A percentile compares a stretch with the other conserved stretches of the same genome.
phyloP scores from a whole-genome alignment of 768 basidiomycete genomes.

The Trametes gibbosa region DNA sequence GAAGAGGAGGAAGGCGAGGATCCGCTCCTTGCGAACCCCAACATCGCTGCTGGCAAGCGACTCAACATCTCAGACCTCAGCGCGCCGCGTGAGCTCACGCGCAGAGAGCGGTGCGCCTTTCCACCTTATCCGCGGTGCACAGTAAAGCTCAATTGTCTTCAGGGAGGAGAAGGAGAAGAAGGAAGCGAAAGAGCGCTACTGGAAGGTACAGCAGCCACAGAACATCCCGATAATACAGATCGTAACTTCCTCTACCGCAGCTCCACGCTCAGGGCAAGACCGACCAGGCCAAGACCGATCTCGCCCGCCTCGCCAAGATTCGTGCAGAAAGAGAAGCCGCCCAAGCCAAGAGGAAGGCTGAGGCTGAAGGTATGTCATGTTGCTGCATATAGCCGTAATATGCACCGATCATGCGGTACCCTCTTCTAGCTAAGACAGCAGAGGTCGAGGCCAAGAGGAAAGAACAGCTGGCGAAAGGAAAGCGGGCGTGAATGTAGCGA shows the following conservation, averaged over 20 bases:
- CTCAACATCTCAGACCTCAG: conserved; percentile 75
- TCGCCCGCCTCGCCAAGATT: conserved; percentile 83
- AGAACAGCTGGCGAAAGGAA: conserved; percentile 21
- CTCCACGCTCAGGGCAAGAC: conserved; percentile 83
- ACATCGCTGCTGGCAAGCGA: conserved; percentile 65
- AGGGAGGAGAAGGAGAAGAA: conserved; percentile 93
- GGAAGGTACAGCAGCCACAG: conserved; percentile 55
- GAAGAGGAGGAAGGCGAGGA: conserved; percentile 58
- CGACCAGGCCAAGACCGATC: conserved; percentile 83
- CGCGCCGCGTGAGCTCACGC: conserved; percentile 56
- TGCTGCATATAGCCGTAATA: background rate
- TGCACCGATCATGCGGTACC: background rate
- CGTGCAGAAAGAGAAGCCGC: conserved; percentile 86
- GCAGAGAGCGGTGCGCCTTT: conserved; percentile 57
- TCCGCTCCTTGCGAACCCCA: conserved; percentile 73
- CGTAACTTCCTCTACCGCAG: conserved; percentile 32
- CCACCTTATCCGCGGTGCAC: background rate
- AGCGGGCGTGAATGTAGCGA: conserved; percentile 7
- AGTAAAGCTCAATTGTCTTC: background rate
- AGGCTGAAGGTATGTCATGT: conserved; percentile 65
- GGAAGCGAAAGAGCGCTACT: conserved; percentile 83
- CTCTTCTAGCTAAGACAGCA: conserved; percentile 54
- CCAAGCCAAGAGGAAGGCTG: conserved; percentile 83
- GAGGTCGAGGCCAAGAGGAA: conserved; percentile 61
- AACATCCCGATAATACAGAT: background rate